A percentile compares a stretch with the other conserved stretches of the same genome.
These are phyloP conservation scores for Saccharomyces pastorianus DNA, from an alignment of 1,139 yeast species.

Conservation along the genomic window DNA sequence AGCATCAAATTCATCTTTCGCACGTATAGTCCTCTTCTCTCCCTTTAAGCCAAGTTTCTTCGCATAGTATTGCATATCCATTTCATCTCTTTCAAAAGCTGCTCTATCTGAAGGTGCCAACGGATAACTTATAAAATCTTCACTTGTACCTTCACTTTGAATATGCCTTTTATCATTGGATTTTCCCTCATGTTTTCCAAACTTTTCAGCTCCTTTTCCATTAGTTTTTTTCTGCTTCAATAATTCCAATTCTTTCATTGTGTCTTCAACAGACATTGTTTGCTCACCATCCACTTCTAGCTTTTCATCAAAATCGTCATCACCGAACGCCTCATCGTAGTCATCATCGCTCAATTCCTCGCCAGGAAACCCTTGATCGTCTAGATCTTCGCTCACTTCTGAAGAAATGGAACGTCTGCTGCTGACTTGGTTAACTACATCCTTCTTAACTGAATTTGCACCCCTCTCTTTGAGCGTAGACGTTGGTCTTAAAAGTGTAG, in stretches of 20 bases:
- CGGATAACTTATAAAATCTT: conserved; percentile 8
- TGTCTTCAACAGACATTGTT: conserved; percentile 31
- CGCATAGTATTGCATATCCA: conserved; percentile 76
- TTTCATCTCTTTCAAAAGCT: conserved; percentile 54
- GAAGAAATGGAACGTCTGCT: not conserved
- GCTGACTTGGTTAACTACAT: not conserved
- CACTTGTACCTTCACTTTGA: not conserved
- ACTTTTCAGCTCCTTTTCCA: conserved; percentile 2
- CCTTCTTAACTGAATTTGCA: not conserved
- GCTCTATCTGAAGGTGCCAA: conserved; percentile 39
- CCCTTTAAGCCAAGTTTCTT: conserved; percentile 67
- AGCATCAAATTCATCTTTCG: conserved; percentile 53
- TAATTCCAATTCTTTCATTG: conserved; percentile 40
- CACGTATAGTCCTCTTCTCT: conserved; percentile 40
- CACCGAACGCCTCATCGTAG: too few relatives aligned
- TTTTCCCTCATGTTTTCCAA: conserved; percentile 1
- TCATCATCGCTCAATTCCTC: conserved; percentile 18
- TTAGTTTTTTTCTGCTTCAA: conserved; percentile 30
- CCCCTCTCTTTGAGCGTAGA: not conserved
- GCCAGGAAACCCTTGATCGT: conserved; percentile 13
- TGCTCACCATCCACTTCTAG: conserved; percentile 5
- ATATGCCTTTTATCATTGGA: conserved; percentile 10
- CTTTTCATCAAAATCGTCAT: too few relatives aligned
- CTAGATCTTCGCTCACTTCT: not conserved
- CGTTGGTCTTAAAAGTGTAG: not conserved